These are phyloP conservation scores for Parietaria judaica DNA, from an alignment of 306 rosid genomes.

Conservation along the genomic window DNA sequence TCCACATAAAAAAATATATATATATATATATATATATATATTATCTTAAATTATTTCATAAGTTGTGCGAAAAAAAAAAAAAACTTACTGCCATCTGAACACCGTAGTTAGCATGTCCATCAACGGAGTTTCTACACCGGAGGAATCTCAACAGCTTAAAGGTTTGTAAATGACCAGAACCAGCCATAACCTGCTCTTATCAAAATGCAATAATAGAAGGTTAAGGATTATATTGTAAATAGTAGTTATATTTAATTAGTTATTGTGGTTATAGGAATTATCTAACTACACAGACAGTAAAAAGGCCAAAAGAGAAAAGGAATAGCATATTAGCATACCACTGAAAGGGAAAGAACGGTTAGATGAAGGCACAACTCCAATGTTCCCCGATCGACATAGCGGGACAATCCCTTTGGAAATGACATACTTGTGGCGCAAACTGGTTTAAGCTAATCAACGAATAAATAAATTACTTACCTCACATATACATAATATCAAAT, in stretches of 20 bases:
- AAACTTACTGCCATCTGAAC: slow-evolving; percentile 94
- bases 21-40: too few relatives aligned
- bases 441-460: slow-evolving; percentile 62
- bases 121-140: slow-evolving; percentile 81
- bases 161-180: slow-evolving; percentile 93
- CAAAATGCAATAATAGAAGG: slow-evolving; percentile 23
- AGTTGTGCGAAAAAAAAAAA: not conserved
- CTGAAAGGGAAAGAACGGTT: slow-evolving; percentile 76
- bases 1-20: not conserved
- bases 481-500: slow-evolving; percentile 9
- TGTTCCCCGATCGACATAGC: slow-evolving; percentile 79
- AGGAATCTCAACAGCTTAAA: slow-evolving; percentile 77
- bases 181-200: slow-evolving; percentile 82
- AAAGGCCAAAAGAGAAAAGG: slow-evolving; percentile 3
- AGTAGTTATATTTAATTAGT: too few relatives aligned
- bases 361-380: slow-evolving; percentile 93
- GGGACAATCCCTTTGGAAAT: slow-evolving; percentile 82
- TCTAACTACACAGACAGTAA: not conserved
- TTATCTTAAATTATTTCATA: too few relatives aligned
- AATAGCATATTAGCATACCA: slow-evolving; percentile 42
- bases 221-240: slow-evolving; percentile 3
- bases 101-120: slow-evolving; percentile 87
- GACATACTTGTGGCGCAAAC: slow-evolving; percentile 51
- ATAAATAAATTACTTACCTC: slow-evolving; percentile 10
- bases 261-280: too few relatives aligned